These are phyloP conservation scores for Coemansia sp. DNA, from an alignment of 192 early-diverging fungal genomes.

Conservation along the genomic window DNA sequence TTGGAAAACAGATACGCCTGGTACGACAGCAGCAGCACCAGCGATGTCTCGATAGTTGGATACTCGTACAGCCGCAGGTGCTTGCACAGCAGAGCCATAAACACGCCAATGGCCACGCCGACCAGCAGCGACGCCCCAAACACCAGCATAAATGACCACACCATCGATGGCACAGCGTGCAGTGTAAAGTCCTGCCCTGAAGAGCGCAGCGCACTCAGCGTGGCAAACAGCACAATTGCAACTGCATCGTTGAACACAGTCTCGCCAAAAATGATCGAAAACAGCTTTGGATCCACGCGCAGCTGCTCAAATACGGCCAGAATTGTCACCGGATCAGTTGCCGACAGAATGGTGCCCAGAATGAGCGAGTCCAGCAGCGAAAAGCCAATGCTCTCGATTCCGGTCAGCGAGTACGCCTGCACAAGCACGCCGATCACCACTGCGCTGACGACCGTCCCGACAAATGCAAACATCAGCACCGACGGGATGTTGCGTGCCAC, in stretches of 20 bases:
- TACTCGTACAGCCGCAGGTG: constrained; percentile 79
- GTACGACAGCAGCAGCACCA: constrained; percentile 85
- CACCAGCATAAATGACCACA: constrained; percentile 75
- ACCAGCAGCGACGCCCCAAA: constrained; percentile 82
- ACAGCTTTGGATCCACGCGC: constrained; percentile 90
- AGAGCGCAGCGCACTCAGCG: constrained; percentile 68
- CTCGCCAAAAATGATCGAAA: constrained; percentile 96
- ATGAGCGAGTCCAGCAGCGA: constrained; percentile 90
- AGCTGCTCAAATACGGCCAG: constrained; percentile 92
- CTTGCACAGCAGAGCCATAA: constrained; percentile 83
- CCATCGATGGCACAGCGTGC: constrained; percentile 60
- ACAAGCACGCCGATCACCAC: constrained; percentile 80
- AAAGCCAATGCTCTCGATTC: constrained; percentile 68
- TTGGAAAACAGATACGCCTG: constrained; percentile 91
- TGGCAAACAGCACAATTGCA: constrained; percentile 93
- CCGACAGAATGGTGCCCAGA: constrained; percentile 90
- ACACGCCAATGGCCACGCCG: constrained; percentile 75
- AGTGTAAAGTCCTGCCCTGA: constrained; percentile 66
- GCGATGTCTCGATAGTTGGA: constrained; percentile 83
- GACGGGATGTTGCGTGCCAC: constrained; percentile 88
- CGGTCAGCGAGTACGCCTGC: constrained; percentile 67
- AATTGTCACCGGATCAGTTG: constrained; percentile 97
- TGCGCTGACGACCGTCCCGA: constrained; percentile 90
- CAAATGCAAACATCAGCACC: constrained; percentile 90
- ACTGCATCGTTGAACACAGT: constrained; percentile 95